These are phyloP conservation scores for Fusarium anthophilum DNA, from an alignment of 2,329 filamentous ascomycete genomes.

Conservation along the genomic window DNA sequence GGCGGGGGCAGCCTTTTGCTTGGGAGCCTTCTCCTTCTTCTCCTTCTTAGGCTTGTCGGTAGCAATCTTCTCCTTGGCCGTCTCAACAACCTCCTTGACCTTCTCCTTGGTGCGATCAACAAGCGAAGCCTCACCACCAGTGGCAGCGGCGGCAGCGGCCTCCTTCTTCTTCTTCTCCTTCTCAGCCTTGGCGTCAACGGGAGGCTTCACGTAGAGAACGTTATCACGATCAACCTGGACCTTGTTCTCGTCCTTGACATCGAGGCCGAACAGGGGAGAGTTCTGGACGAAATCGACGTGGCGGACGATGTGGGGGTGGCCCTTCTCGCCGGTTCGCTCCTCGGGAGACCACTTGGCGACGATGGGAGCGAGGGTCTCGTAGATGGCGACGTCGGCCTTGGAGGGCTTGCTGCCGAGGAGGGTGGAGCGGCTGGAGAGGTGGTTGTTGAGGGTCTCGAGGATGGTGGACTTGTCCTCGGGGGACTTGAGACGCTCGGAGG, in stretches of 20 bases:
- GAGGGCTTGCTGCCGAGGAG: slow-evolving; percentile 90
- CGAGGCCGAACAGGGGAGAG: slow-evolving; percentile 76
- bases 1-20: slow-evolving; percentile 77
- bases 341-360: slow-evolving; percentile 85
- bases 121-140: slow-evolving; percentile 60
- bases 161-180: slow-evolving; percentile 99
- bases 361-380: slow-evolving; percentile 78
- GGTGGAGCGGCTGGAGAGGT: slow-evolving; percentile 88
- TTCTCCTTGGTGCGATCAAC: slow-evolving; percentile 70
- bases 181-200: slow-evolving; percentile 90
- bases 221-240: slow-evolving; percentile 80
- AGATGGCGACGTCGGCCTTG: slow-evolving; percentile 85
- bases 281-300: slow-evolving; percentile 96
- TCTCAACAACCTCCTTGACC: slow-evolving; percentile 64
- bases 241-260: slow-evolving; percentile 77
- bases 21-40: slow-evolving; percentile 89
- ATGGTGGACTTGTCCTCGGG: slow-evolving; percentile 71
- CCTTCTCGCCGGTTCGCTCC: slow-evolving; percentile 88
- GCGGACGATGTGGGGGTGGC: slow-evolving; percentile 90
- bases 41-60: slow-evolving; percentile 74
- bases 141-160: slow-evolving; percentile 65
- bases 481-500: slow-evolving; percentile 71
- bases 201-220: slow-evolving; percentile 87
- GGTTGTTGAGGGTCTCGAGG: slow-evolving; percentile 82
- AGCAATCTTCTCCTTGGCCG: slow-evolving; percentile 53